Conservation (phyloP, 495 filamentous ascomycete genomes). For the Venustampulla echinocandica region DNA sequence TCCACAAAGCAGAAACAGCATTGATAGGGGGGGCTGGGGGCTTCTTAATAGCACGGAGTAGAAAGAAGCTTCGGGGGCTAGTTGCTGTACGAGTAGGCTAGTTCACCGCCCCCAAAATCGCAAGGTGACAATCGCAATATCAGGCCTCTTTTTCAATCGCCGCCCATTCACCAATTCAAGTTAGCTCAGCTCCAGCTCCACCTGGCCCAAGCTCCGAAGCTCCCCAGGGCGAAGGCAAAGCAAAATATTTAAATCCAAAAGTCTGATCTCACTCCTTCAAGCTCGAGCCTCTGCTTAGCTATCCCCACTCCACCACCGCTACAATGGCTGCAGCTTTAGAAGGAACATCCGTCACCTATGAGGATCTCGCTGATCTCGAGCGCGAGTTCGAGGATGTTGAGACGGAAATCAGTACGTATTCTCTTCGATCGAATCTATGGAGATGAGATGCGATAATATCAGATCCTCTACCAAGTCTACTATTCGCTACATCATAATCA, state of each 20-base stretch:
- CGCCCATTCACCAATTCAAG: too few relatives aligned
- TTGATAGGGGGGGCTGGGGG: too few relatives aligned
- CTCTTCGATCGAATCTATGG: not conserved
- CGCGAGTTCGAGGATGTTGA: slow-evolving; percentile 63
- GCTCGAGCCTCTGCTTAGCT: not conserved
- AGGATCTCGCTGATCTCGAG: slow-evolving; percentile 55
- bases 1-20: too few relatives aligned
- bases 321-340: slow-evolving; percentile 36
- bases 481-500: too few relatives aligned
- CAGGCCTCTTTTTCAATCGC: too few relatives aligned
- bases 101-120: too few relatives aligned
- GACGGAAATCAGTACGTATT: slow-evolving; percentile 54
- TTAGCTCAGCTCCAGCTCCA: too few relatives aligned
- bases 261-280: not conserved
- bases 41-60: too few relatives aligned
- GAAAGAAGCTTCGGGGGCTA: too few relatives aligned
- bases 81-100: too few relatives aligned
- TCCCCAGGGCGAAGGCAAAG: not conserved
- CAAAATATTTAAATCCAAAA: not conserved
- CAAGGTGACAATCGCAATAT: too few relatives aligned
- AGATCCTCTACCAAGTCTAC: too few relatives aligned
- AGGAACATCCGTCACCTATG: slow-evolving; percentile 37
- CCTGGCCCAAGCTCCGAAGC: not conserved
- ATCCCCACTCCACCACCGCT: slow-evolving; percentile 18
- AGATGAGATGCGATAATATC: slow-evolving; percentile 5